A percentile compares a stretch with the other conserved stretches of the same genome.
Conservation (phyloP, 805 yeast species). For the Scheffersomyces lignosus region DNA sequence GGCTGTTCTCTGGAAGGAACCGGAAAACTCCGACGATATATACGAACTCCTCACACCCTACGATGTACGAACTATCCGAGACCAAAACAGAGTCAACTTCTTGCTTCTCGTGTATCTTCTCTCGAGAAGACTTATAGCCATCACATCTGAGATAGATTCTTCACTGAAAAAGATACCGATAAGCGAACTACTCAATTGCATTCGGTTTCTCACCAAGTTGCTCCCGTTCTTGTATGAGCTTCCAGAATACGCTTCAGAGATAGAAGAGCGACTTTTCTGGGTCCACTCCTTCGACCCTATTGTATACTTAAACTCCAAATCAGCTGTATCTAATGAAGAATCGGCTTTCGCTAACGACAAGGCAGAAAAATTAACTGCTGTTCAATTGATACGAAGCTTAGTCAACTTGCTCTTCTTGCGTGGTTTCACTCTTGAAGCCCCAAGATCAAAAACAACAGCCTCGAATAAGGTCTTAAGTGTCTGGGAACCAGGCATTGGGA, state of each 20-base stretch:
- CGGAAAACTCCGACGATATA: constrained; percentile 55
- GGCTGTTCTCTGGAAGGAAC: constrained; percentile 33
- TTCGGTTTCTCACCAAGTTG: constrained; percentile 62
- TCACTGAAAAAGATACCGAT: constrained; percentile 14
- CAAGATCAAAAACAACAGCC: background rate
- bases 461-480: constrained; percentile 39
- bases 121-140: constrained; percentile 20
- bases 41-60: constrained; percentile 53
- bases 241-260: constrained; percentile 19
- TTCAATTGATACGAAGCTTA: background rate
- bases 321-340: no score
- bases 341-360: background rate
- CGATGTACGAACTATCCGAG: constrained; percentile 62
- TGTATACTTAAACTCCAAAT: background rate
- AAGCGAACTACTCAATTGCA: constrained; percentile 52
- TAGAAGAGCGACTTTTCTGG: constrained; percentile 32
- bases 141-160: constrained; percentile 7
- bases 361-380: background rate
- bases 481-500: constrained; percentile 86
- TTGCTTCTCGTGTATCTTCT: constrained; percentile 44
- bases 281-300: constrained; percentile 45
- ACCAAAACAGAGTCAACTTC: constrained; percentile 58
- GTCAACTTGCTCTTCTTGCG: background rate
- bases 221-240: constrained; percentile 70
- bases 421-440: background rate